Base-by-base conservation (phyloP, 2,329 filamentous ascomycete genomes). In the Coleophoma cylindrospora region DNA sequence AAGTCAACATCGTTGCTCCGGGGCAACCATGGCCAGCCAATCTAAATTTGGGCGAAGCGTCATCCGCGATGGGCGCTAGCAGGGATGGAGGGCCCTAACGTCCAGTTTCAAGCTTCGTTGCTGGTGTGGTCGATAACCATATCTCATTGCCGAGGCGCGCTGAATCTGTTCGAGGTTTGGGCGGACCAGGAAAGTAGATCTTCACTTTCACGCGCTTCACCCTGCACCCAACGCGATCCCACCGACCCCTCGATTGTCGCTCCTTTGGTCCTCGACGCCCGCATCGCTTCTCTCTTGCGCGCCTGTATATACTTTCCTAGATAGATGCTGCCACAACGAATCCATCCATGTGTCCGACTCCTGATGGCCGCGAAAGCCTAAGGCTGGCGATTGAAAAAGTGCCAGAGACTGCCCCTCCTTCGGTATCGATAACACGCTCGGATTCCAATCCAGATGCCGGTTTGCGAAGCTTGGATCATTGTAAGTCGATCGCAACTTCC, bases 401-500 rank as follows among this genome's bases (percentile, higher is more conserved):
- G 52, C 57, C 54, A 50, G 54, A 53, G 36, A 51, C 61, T 59
- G 52, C 59, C 56, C 58, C 58, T 44, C 61, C 60, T 46, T 53
- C 57, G 49, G 64, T 64, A 57, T 59, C 56, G 50, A 45, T 61
- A 15, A 54, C 54, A 36, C 49, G 51, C n/a, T 50, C 59, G 47
- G 56, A 57, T 51, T 61, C 64, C 49, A 68, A 70, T 17, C 70
- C 75, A 41, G 87, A 91, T 67, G 91, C 91, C 48, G 91, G 91
- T 45, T 73, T 95, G 66, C 83, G 81, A 67, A 90, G 86, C 66
- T 73, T 91, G 51, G 82, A 95, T 71, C 87, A 91, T 67, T 91
- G 87, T 85, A 74, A 58, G 57, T n/a, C 12, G 21, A 33, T 44
- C 27, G 14, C 13, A 43, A n/a, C 27, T 8, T 15, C 36, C 27